Conservation (phyloP, 2,329 filamentous ascomycete genomes). For the Fusarium sp. region DNA sequence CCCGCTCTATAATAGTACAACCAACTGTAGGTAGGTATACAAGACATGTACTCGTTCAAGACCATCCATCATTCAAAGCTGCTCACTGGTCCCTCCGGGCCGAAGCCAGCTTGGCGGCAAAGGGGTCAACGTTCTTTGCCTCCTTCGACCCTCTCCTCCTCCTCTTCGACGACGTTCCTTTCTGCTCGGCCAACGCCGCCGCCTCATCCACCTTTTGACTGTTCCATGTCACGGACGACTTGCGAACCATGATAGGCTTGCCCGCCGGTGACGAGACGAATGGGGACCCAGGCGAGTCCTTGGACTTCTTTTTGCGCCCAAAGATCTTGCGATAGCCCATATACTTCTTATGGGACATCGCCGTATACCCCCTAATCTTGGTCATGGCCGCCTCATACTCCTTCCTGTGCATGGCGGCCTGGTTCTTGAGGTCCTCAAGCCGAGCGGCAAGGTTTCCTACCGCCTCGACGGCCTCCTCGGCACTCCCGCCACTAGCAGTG, state of each 20-base stretch:
- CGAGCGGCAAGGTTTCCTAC: conserved; percentile 17
- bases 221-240: conserved; percentile 9
- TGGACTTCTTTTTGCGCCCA: conserved; percentile 37
- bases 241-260: not conserved
- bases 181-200: conserved; percentile 21
- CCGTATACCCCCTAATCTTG: conserved; percentile 41
- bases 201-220: conserved; percentile 16
- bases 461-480: not conserved
- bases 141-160: conserved; percentile 12
- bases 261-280: conserved; percentile 7
- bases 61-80: not conserved
- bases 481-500: not conserved
- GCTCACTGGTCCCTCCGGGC: conserved; percentile 18
- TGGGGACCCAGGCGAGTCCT: conserved; percentile 26
- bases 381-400: conserved; percentile 43
- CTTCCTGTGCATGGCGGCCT: conserved; percentile 40
- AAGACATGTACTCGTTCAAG: conserved; percentile 17
- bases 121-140: conserved; percentile 18
- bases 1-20: conserved; percentile 36
- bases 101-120: conserved; percentile 20
- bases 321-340: conserved; percentile 44
- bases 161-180: not conserved
- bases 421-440: conserved; percentile 39
- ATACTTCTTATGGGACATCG: conserved; percentile 44
- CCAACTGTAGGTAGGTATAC: conserved; percentile 20